Evolutionary conservation across 2,329 filamentous ascomycete species (phyloP).

Genomic region (Gnomoniopsis smithogilvyi): DNA sequence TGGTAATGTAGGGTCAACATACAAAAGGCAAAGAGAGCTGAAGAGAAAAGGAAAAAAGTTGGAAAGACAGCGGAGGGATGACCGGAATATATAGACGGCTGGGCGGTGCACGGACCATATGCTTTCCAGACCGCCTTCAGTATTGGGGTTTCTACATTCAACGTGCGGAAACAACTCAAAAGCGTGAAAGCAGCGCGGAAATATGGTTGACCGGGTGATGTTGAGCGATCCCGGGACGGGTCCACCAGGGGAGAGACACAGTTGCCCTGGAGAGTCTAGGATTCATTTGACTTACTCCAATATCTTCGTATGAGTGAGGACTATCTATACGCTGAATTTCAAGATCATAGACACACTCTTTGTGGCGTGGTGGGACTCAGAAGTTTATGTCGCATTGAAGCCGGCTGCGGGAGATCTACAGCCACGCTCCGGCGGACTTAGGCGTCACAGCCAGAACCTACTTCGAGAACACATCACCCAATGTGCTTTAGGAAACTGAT

Average conservation of each 20-base stretch:
- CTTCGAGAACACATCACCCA: neutral
- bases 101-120: neutral
- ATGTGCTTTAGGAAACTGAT: no score
- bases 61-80: neutral
- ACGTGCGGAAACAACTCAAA: neutral
- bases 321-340: neutral
- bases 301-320: neutral
- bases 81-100: neutral
- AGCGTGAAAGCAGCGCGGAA: no score
- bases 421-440: no score
- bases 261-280: neutral
- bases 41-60: constrained; percentile 46
- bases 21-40: constrained; percentile 37
- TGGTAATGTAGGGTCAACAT: neutral
- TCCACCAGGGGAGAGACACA: neutral
- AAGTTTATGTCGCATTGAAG: no score
- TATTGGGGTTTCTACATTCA: neutral
- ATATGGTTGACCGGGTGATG: no score
- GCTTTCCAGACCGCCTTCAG: neutral
- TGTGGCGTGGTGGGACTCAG: neutral
- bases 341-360: neutral
- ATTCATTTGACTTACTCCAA: neutral
- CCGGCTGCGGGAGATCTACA: neutral
- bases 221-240: no score
- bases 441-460: neutral